Evolutionary conservation across 2,329 filamentous ascomycete genomes (phyloP).

Genomic region (Talaromyces sp.): DNA sequence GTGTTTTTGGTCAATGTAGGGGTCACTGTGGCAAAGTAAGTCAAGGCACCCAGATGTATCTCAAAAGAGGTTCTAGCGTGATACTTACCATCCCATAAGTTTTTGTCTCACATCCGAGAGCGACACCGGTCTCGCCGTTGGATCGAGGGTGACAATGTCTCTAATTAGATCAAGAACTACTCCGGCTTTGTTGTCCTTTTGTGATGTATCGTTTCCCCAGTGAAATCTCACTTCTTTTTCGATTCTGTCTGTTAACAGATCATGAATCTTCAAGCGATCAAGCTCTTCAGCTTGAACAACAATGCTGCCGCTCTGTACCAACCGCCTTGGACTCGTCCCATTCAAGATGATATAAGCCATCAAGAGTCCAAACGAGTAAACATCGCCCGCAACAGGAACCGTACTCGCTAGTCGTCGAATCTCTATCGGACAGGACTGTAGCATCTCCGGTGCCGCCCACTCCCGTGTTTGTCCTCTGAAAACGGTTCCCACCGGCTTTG

Average conservation of each 20-base stretch:
- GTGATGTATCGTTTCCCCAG: not conserved
- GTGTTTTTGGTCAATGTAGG: not conserved
- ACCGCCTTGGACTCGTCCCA: not conserved
- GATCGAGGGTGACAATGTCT: not conserved
- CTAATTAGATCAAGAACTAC: not conserved
- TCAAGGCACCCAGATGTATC: not conserved
- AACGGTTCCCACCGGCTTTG: not conserved
- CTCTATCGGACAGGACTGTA: not conserved
- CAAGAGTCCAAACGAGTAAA: slow-evolving; percentile 4
- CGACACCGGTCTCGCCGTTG: not conserved
- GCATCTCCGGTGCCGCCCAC: slow-evolving; percentile 7
- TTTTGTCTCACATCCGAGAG: not conserved
- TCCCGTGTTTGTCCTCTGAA: not conserved
- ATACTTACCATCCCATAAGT: not conserved
- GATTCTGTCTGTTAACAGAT: not conserved
- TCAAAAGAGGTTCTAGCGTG: too few relatives aligned
- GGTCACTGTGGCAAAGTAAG: not conserved
- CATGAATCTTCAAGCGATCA: not conserved
- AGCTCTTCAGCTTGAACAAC: not conserved
- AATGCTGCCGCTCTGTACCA: not conserved
- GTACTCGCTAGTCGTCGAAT: not conserved
- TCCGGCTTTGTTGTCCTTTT: not conserved
- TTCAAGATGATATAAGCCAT: not conserved
- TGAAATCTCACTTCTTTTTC: not conserved
- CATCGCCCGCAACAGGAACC: not conserved